Conservation (phyloP, 2,329 filamentous ascomycete genomes). For the Talaromyces albobiverticillius region DNA sequence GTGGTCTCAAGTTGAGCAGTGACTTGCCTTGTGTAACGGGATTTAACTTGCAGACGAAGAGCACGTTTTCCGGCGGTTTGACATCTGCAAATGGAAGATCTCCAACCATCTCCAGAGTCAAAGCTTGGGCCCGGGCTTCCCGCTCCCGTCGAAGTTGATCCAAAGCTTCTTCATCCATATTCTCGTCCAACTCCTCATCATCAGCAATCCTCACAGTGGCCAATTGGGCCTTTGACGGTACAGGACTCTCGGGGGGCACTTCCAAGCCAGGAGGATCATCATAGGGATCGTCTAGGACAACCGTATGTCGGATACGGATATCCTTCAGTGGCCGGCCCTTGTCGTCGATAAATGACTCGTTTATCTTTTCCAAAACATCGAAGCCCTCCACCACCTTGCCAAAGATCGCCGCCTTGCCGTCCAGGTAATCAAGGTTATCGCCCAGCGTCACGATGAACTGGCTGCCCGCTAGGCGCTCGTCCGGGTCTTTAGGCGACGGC, state of each 20-base stretch:
- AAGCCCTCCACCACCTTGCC: constrained; percentile 95
- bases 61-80: constrained; percentile 91
- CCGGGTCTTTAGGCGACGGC: constrained; percentile 70
- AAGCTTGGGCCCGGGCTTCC: constrained; percentile 87
- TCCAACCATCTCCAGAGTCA: constrained; percentile 96
- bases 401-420: constrained; percentile 93
- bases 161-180: constrained; percentile 74
- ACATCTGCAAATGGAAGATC: constrained; percentile 97
- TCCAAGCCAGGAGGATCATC: constrained; percentile 74
- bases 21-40: constrained; percentile 73
- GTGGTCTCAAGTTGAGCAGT: not conserved
- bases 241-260: constrained; percentile 74
- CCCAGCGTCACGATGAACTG: constrained; percentile 93
- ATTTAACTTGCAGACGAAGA: constrained; percentile 98
- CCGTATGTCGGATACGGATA: constrained; percentile 89
- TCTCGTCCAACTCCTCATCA: constrained; percentile 75
- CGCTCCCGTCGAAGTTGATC: constrained; percentile 80
- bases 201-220: constrained; percentile 89
- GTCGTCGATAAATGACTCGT: constrained; percentile 81
- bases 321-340: constrained; percentile 86
- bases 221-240: constrained; percentile 79
- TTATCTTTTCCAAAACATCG: constrained; percentile 89
- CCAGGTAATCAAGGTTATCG: constrained; percentile 83
- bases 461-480: constrained; percentile 77
- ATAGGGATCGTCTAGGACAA: constrained; percentile 88